Conservation (phyloP, 2,329 filamentous ascomycete species). For the Ophiostoma himal-ulmi region DNA sequence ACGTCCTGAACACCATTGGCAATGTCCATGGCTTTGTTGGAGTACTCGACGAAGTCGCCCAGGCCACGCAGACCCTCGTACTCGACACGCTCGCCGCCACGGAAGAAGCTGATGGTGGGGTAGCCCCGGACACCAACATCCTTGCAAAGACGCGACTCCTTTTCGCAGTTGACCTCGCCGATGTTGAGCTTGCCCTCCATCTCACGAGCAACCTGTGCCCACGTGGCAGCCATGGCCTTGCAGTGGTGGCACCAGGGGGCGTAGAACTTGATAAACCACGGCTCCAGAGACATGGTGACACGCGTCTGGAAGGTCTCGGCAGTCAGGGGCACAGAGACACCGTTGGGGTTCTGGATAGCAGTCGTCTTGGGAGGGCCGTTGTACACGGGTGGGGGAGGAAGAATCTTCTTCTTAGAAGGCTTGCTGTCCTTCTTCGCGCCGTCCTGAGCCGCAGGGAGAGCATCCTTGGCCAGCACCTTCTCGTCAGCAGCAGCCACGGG, state of each 20-base stretch:
- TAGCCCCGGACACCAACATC: conserved; percentile 74
- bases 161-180: conserved; percentile 93
- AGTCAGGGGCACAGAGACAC: conserved; percentile 67
- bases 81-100: conserved; percentile 83
- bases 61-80: conserved; percentile 88
- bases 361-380: conserved; percentile 46
- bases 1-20: conserved; percentile 75
- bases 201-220: conserved; percentile 82
- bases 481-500: conserved; percentile 15
- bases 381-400: conserved; percentile 19
- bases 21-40: conserved; percentile 77
- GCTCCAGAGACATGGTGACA: conserved; percentile 80
- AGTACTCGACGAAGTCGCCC: conserved; percentile 81
- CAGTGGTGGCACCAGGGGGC: conserved; percentile 97
- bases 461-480: conserved; percentile 23
- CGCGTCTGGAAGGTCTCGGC: conserved; percentile 79
- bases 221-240: conserved; percentile 83
- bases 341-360: conserved; percentile 65
- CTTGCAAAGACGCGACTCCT: conserved; percentile 82
- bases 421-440: conserved; percentile 17
- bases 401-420: conserved; percentile 26
- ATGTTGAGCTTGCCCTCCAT: conserved; percentile 88
- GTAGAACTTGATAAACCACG: conserved; percentile 99
- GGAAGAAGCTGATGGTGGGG: conserved; percentile 89
- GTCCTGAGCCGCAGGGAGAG: conserved; percentile 23